A percentile compares a stretch with the other conserved stretches of the same genome.
Conservation (phyloP, 2,329 filamentous ascomycete genomes). For the Pleochaeta shiraiana region DNA sequence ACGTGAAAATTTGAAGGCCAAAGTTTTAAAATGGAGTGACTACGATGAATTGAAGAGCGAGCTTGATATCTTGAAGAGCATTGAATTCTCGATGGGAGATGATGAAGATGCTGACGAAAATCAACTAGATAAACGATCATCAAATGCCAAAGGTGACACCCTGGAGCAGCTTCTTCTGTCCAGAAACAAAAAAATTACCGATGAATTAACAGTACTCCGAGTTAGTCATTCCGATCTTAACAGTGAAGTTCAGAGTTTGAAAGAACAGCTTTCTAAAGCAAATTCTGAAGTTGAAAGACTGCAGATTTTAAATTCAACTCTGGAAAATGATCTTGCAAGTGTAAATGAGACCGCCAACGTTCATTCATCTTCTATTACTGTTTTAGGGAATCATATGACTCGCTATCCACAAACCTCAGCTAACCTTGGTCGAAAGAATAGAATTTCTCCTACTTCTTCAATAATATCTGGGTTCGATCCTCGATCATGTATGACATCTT, state of each 20-base stretch:
- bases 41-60: constrained; percentile 96
- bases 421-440: constrained; percentile 35
- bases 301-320: constrained; percentile 62
- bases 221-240: constrained; percentile 91
- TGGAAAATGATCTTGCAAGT: constrained; percentile 78
- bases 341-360: constrained; percentile 71
- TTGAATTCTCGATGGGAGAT: constrained; percentile 84
- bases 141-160: constrained; percentile 49
- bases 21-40: constrained; percentile 75
- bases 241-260: constrained; percentile 51
- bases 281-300: constrained; percentile 74
- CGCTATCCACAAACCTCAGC: constrained; percentile 50
- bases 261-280: constrained; percentile 63
- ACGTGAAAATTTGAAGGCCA: constrained; percentile 55
- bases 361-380: constrained; percentile 76
- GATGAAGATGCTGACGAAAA: constrained; percentile 44
- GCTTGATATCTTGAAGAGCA: constrained; percentile 89
- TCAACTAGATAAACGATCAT: constrained; percentile 20
- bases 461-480: constrained; percentile 96
- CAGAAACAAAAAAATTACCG: constrained; percentile 88
- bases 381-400: constrained; percentile 76
- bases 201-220: constrained; percentile 78
- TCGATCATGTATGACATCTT: constrained; percentile 26
- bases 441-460: constrained; percentile 80
- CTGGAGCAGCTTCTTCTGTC: constrained; percentile 79